Conservation (phyloP, 1,284 basidiomycete genomes). For the Ganoderma boninense region DNA sequence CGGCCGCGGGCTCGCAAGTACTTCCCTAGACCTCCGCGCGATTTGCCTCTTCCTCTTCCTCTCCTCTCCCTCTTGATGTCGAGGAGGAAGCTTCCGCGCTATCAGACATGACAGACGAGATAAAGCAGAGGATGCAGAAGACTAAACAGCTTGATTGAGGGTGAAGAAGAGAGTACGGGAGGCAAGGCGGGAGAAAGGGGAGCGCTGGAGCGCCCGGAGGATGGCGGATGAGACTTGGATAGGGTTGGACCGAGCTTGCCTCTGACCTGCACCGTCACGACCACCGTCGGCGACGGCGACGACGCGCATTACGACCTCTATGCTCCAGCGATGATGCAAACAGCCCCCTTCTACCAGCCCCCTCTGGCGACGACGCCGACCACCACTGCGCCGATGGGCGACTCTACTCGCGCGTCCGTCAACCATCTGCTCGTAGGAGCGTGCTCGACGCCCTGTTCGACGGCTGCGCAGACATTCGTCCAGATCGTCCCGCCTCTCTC, state of each 20-base stretch:
- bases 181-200: background rate
- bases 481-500: conserved; percentile 75
- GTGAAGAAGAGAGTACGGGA: background rate
- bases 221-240: background rate
- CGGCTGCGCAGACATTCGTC: conserved; percentile 73
- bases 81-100: background rate
- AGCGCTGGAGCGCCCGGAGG: background rate
- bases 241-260: conserved; percentile 4
- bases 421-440: conserved; percentile 69
- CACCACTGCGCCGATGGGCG: conserved; percentile 30
- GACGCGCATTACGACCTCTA: conserved; percentile 23
- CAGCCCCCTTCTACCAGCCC: conserved; percentile 36
- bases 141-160: background rate
- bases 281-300: conserved; percentile 23
- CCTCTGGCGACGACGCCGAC: conserved; percentile 40
- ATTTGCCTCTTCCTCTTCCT: conserved; percentile 63
- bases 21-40: conserved; percentile 75
- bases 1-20: conserved; percentile 74
- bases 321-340: conserved; percentile 35
- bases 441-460: conserved; percentile 73
- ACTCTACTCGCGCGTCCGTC: conserved; percentile 58
- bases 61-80: conserved; percentile 33
- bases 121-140: background rate
- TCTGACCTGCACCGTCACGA: conserved; percentile 16
- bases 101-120: background rate